Conservation (phyloP, 2,329 filamentous ascomycete genomes). For the Rutstroemia sp. region DNA sequence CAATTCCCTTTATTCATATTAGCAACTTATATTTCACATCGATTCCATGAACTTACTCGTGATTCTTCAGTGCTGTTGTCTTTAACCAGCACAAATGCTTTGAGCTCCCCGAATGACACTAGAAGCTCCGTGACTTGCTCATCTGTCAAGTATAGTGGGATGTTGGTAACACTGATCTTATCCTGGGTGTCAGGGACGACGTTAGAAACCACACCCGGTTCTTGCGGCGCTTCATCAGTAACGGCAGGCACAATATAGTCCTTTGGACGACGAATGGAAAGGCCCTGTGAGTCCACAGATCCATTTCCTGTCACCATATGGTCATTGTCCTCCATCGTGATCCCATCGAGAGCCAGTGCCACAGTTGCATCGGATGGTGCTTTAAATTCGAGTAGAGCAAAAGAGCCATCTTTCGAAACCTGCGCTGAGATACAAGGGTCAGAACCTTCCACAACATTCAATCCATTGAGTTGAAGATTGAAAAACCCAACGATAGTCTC, state of each 20-base stretch:
- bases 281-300: slow-evolving; percentile 45
- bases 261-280: slow-evolving; percentile 81
- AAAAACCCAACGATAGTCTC: slow-evolving; percentile 78
- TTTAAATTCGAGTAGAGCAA: slow-evolving; percentile 89
- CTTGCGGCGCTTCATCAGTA: slow-evolving; percentile 63
- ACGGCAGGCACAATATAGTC: slow-evolving; percentile 91
- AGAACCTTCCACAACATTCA: slow-evolving; percentile 78
- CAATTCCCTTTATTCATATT: slow-evolving; percentile 62
- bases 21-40: slow-evolving; percentile 18
- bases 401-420: slow-evolving; percentile 68
- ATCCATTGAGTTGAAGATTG: slow-evolving; percentile 92
- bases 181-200: slow-evolving; percentile 86
- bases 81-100: slow-evolving; percentile 85
- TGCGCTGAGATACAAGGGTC: slow-evolving; percentile 84
- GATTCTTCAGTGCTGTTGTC: slow-evolving; percentile 81
- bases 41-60: slow-evolving; percentile 51
- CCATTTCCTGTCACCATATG: slow-evolving; percentile 39
- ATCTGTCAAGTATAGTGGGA: slow-evolving; percentile 80
- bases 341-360: slow-evolving; percentile 82
- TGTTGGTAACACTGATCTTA: slow-evolving; percentile 89
- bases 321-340: slow-evolving; percentile 73
- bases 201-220: slow-evolving; percentile 69
- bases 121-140: slow-evolving; percentile 89
- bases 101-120: slow-evolving; percentile 84
- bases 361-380: slow-evolving; percentile 81